Evolutionary conservation across 345 rosid genomes (phyloP), one percentile per base, ranked within the genome.

Genomic region (Aurinia saxatilis): DNA sequence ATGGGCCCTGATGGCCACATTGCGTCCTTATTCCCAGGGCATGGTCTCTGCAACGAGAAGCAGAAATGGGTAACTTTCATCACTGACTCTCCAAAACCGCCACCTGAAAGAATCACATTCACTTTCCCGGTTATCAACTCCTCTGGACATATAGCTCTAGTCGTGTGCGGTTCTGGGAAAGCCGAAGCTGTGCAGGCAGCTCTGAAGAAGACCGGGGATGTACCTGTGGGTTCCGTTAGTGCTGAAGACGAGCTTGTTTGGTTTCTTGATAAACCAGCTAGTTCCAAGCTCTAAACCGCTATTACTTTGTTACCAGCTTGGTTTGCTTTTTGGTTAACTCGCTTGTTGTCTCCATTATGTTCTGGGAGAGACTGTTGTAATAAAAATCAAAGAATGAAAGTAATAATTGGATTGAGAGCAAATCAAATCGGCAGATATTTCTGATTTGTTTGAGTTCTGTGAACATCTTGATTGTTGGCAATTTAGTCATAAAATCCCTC

Each of bases 1-100:
- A 81, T 88, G 86, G 98, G 98, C 1, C 96, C 95, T 1, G 96
- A 91, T 70, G 96, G 96, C 8, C 96, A 87, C 0, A 78, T 92
- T 8, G 98, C 98, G 17, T 89, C 96, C 0, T 66, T 87, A 2
- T 92, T 92, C 72, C 98, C 95, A 0, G 86, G 93, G 27, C 95
- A 92, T 49, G 74, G 75, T 19, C 86, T 92, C 10, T 57, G 84
- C 53, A 74, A 71, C 6, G 96, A 92, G 77, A 80, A 33, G 2
- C 40, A 79, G 77, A 92, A 78, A 61, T 92, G 98, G 98, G 87
- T 85, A 23, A 60, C 86, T 61, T 79, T 51, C 73, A 76, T 92
- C 47, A 70, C 75, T 47, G 91, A 86, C 78, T 92, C 96, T 0
- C 96, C 93, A 0, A 89, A 92, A 72, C 98, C 88, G 0, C 96